phyloP scores from a whole-genome alignment of 139 green algal species.

The Spirogloea muscicola region DNA sequence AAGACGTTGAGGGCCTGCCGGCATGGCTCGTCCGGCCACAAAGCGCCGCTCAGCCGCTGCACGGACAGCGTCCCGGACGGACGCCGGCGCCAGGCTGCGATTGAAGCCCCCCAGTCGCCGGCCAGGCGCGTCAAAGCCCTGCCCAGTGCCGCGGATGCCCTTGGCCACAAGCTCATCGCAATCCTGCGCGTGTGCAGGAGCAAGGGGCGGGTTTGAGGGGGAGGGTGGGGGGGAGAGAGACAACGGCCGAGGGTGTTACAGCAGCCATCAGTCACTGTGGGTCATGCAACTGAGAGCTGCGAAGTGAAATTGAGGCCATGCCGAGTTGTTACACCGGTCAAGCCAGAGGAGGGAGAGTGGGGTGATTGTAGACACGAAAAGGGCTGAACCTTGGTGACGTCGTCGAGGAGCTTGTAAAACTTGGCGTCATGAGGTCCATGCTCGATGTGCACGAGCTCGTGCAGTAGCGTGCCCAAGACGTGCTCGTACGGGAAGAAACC shows the following conservation, averaged over 20 bases:
- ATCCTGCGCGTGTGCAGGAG: too few species aligned
- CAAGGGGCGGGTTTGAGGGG: too few species aligned
- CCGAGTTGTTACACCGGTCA: too few species aligned
- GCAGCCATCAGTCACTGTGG: too few species aligned
- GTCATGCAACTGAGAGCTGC: too few species aligned
- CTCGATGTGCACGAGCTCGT: slow-evolving; percentile 79
- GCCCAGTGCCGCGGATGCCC: slow-evolving; percentile 25
- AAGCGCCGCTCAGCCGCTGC: slow-evolving; percentile 22
- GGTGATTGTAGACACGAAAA: background rate
- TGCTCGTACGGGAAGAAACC: slow-evolving; percentile 72
- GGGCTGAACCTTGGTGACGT: slow-evolving; percentile 60
- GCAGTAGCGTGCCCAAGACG: slow-evolving; percentile 83
- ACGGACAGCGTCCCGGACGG: background rate
- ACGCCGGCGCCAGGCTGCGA: background rate
- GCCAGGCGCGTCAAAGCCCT: slow-evolving; percentile 16
- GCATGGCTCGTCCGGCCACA: slow-evolving; percentile 11
- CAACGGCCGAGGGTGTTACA: too few species aligned
- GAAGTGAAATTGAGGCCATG: too few species aligned
- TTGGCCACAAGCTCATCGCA: slow-evolving; percentile 77
- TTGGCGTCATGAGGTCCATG: slow-evolving; percentile 59
- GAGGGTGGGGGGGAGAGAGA: too few species aligned
- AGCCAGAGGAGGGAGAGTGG: too few species aligned
- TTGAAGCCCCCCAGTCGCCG: background rate
- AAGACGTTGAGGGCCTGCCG: slow-evolving; percentile 45
- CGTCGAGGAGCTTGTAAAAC: slow-evolving; percentile 89